Percentiles rank a stretch among this genome's conserved stretches.
Evolutionary conservation across 139 green algal genomes (phyloP).

Genomic region (Micractinium conductrix): DNA sequence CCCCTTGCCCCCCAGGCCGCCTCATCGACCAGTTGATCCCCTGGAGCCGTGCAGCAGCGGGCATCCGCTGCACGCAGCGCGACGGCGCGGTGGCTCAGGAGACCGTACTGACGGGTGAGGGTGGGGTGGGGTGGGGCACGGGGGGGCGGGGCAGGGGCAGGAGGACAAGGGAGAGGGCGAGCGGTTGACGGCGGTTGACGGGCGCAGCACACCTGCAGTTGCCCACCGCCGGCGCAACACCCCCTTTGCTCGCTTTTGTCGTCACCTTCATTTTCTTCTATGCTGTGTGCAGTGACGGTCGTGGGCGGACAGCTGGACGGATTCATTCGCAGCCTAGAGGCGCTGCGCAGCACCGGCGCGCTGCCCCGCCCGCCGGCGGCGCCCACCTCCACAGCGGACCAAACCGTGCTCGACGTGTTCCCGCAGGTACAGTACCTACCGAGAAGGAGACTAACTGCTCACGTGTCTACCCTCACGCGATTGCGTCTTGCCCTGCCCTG

Average conservation of each 20-base stretch:
- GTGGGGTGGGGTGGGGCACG: background rate
- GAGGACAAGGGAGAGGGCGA: no score
- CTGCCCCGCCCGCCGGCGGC: background rate
- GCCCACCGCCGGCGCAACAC: no score
- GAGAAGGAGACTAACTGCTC: no score
- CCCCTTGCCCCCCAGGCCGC: no score
- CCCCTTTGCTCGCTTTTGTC: no score
- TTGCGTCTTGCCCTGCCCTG: no score
- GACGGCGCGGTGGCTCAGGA: no score
- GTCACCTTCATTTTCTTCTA: no score
- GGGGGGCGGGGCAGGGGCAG: background rate
- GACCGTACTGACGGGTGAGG: no score
- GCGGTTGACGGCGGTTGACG: no score
- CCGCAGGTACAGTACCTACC: background rate
- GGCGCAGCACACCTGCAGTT: no score
- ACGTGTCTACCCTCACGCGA: no score
- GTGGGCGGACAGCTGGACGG: background rate
- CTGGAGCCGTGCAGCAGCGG: slow-evolving; percentile 1
- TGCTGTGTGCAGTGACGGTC: background rate
- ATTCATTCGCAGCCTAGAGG: slow-evolving; percentile 9
- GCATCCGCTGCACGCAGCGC: slow-evolving; percentile 7
- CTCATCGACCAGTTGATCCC: slow-evolving; percentile 30
- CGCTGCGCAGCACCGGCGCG: background rate
- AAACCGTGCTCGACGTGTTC: slow-evolving; percentile 11
- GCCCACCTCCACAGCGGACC: background rate